Base-by-base conservation (phyloP, 371 early-diverging fungal species). In the Umbelopsis sp. region DNA sequence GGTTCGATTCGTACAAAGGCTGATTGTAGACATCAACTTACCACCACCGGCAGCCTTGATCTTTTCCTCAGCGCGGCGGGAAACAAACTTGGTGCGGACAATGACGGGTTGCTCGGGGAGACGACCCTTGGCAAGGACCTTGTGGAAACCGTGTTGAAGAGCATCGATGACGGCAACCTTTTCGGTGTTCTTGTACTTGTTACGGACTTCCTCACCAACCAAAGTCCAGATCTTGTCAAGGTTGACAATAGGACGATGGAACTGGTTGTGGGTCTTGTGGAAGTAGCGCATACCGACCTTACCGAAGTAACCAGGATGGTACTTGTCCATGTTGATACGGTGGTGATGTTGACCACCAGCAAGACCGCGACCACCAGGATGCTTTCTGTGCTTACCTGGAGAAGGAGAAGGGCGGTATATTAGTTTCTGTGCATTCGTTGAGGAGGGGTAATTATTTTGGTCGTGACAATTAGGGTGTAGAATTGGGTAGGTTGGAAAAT, bases 271-370 rank as follows among this genome's bases (percentile, higher is more conserved):
- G 89, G 97, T 98, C 90, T 91, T 87, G 94, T 98, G 98, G 94
- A 96, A 98, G 85, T 95, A 89, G 73, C 99, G 96, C 98, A 97
- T 97, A 94, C 99, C 99, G 86, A 98, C 97, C 90, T 99, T 99
- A 87, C 99, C 99, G 81, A 98, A 99, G 95, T 97, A 98, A 86
- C 99, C 99, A 76, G 99, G 99, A 89, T 99, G 99, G 94, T 96
- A 99, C 93, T 94, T 98, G 88, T 98, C 97, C 94, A 99, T 97
- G 91, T 97, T 96, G 88, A 97, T 99, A 76, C 99, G 94, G 94
- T 99, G 98, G 86, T 99, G 99, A 87, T 98, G 98, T 83, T 94
- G 92, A 91, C 99, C 99, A 94, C 99, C 99, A 87, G 99, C 99
- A 82, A 96, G 89, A 96, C 99, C 99, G 83, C 99, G 93, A 93